Percentiles rank a stretch among this genome's conserved stretches.
phyloP scores from a whole-genome alignment of 805 yeast genomes.

The Debaryomyces hansenii region DNA sequence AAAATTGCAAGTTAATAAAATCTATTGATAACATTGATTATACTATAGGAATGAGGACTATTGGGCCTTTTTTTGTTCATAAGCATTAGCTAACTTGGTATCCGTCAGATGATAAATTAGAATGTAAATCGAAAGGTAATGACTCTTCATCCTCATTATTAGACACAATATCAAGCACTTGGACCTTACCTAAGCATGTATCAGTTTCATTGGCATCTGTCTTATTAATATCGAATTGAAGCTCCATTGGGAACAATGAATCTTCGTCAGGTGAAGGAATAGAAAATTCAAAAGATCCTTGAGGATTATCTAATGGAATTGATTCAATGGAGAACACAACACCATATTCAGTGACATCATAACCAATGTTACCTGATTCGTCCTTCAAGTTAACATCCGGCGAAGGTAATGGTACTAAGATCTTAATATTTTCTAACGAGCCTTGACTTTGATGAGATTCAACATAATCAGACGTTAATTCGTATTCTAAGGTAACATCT shows the following conservation, averaged over 20 bases:
- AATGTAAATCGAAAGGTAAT: slow-evolving; percentile 69
- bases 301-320: slow-evolving; percentile 51
- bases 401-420: slow-evolving; percentile 68
- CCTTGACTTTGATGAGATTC: slow-evolving; percentile 32
- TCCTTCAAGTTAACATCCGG: slow-evolving; percentile 52
- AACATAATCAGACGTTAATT: slow-evolving; percentile 49
- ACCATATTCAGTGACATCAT: slow-evolving; percentile 66
- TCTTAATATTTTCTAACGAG: slow-evolving; percentile 51
- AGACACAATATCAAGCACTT: slow-evolving; percentile 58
- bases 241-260: slow-evolving; percentile 82
- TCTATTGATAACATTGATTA: no score
- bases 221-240: slow-evolving; percentile 54
- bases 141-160: slow-evolving; percentile 51
- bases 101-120: slow-evolving; percentile 57
- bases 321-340: slow-evolving; percentile 62
- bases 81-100: slow-evolving; percentile 38
- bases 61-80: no score
- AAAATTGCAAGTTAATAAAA: no score
- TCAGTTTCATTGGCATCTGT: slow-evolving; percentile 43
- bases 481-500: slow-evolving; percentile 87
- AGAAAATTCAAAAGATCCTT: slow-evolving; percentile 78
- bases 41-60: no score
- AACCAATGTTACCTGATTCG: slow-evolving; percentile 51
- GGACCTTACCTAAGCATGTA: slow-evolving; percentile 62
- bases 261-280: slow-evolving; percentile 79